These are phyloP conservation scores for Phellopilus nigrolimitatus DNA, from an alignment of 1,284 basidiomycete species.

Conservation along the genomic window DNA sequence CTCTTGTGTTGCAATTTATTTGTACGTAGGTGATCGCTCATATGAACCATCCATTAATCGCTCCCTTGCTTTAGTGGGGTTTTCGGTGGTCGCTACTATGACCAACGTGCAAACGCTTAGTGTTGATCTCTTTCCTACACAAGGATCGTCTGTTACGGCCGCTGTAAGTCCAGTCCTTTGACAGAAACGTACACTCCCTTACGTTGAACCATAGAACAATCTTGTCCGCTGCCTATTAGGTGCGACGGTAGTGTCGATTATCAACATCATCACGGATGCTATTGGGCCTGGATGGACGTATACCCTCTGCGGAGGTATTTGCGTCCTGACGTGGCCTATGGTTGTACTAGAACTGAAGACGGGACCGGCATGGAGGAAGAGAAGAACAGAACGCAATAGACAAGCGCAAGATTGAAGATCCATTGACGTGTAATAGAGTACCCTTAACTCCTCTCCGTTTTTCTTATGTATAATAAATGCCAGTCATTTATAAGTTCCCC, in stretches of 20 bases:
- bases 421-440: too few species aligned
- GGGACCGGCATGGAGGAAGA: slow-evolving; percentile 34
- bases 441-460: too few species aligned
- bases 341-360: slow-evolving; percentile 33
- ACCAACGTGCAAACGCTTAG: slow-evolving; percentile 52
- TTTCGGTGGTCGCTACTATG: slow-evolving; percentile 36
- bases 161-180: slow-evolving; percentile 21
- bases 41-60: slow-evolving; percentile 11
- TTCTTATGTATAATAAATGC: too few species aligned
- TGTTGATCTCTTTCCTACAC: slow-evolving; percentile 54
- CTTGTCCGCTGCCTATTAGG: slow-evolving; percentile 51
- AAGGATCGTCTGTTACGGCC: slow-evolving; percentile 60
- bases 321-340: slow-evolving; percentile 35
- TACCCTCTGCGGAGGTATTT: slow-evolving; percentile 41
- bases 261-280: slow-evolving; percentile 40
- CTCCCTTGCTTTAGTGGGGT: slow-evolving; percentile 54
- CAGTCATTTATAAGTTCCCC: too few species aligned
- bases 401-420: neutral
- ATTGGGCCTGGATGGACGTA: slow-evolving; percentile 48
- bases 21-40: slow-evolving; percentile 35
- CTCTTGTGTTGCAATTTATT: slow-evolving; percentile 53
- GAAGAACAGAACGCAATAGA: slow-evolving; percentile 23
- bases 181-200: neutral
- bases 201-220: slow-evolving; percentile 42
- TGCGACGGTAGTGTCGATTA: slow-evolving; percentile 44